Percentiles rank a stretch among this genome's conserved stretches.
Conservation (phyloP, 2,329 filamentous ascomycete genomes). For the Amylocarpus encephaloides region DNA sequence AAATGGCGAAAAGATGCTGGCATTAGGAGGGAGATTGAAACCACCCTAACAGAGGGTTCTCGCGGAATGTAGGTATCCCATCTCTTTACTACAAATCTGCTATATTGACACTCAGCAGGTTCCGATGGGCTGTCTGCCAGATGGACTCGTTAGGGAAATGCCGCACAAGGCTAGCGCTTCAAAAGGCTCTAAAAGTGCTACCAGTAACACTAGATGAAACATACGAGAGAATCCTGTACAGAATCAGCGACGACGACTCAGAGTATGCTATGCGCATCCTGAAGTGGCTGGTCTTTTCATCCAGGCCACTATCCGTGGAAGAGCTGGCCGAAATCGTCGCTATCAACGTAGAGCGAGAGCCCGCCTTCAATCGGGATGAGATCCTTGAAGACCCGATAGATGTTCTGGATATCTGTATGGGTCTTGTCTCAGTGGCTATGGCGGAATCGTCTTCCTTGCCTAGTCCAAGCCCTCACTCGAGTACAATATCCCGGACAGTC, state of each 20-base stretch:
- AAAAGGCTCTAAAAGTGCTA: conserved; percentile 7
- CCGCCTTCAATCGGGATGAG: too few relatives aligned
- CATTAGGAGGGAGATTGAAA: neutral
- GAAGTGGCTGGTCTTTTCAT: neutral
- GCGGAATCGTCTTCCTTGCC: too few relatives aligned
- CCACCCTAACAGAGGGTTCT: neutral
- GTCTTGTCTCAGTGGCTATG: neutral
- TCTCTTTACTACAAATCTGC: too few relatives aligned
- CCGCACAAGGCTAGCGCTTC: conserved; percentile 3
- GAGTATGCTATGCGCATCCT: neutral
- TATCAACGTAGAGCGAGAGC: neutral
- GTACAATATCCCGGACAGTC: neutral
- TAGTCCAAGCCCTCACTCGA: too few relatives aligned
- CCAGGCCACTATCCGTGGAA: neutral
- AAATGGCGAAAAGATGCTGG: neutral
- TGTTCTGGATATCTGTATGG: neutral
- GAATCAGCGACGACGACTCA: conserved; percentile 21
- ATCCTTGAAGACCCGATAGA: too few relatives aligned
- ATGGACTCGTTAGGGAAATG: conserved; percentile 25
- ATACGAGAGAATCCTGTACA: conserved; percentile 20
- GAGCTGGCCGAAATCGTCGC: neutral
- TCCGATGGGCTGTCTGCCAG: conserved; percentile 25
- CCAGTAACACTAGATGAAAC: conserved; percentile 18
- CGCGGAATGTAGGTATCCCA: neutral
- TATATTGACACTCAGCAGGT: conserved; percentile 14